Evolutionary conservation across 257 asterid species (phyloP).

Genomic region (Fraxinus cuspidata): DNA sequence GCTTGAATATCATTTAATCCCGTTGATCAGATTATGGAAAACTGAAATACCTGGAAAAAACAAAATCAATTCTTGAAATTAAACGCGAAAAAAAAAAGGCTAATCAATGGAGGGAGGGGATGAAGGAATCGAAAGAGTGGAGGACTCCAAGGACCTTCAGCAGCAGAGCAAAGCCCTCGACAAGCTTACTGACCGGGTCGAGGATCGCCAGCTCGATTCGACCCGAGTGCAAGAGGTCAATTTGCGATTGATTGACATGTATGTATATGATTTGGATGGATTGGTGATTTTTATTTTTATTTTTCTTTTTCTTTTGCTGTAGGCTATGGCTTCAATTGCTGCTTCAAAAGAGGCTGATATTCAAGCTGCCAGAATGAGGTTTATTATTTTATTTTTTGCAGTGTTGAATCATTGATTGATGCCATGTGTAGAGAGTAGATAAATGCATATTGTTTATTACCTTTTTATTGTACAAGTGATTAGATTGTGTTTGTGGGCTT

Average conservation of each 20-base stretch:
- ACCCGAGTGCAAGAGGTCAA: constrained; percentile 89
- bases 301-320: neutral
- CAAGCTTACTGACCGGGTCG: constrained; percentile 94
- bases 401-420: neutral
- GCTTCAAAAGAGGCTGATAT: constrained; percentile 92
- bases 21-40: too few relatives aligned
- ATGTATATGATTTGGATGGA: neutral
- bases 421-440: neutral
- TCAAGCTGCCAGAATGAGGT: constrained; percentile 95
- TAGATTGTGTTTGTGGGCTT: neutral
- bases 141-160: constrained; percentile 89
- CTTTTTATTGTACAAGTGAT: neutral
- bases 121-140: constrained; percentile 64
- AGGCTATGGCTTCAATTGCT: constrained; percentile 97
- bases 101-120: constrained; percentile 70
- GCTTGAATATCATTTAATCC: too few relatives aligned
- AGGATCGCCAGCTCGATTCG: constrained; percentile 98
- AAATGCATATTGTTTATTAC: neutral
- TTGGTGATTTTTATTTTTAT: neutral
- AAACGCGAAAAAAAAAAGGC: neutral
- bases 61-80: neutral
- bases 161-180: constrained; percentile 97
- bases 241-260: neutral
- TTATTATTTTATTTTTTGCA: neutral
- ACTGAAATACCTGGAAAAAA: too few relatives aligned